Evolutionary conservation across 2,329 filamentous ascomycete genomes (phyloP).

Genomic region (Fusarium napiforme): DNA sequence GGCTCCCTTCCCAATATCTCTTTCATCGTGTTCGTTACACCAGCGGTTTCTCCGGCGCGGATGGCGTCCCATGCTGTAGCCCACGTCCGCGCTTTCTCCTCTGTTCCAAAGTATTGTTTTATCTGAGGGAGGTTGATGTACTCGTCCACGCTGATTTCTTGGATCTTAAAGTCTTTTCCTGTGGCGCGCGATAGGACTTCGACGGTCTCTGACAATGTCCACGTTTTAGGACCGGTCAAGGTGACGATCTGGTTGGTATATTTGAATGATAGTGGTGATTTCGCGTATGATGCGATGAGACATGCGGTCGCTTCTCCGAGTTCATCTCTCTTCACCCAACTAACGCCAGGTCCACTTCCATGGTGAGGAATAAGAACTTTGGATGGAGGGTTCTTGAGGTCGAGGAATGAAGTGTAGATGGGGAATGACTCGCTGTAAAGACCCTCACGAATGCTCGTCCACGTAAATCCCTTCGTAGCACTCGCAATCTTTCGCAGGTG

Average conservation of each 20-base stretch:
- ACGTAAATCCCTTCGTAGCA: neutral
- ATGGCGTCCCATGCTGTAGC: constrained; percentile 37
- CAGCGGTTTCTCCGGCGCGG: constrained; percentile 20
- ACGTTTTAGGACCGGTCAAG: constrained; percentile 7
- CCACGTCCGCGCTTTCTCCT: constrained; percentile 15
- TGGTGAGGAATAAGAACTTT: constrained; percentile 23
- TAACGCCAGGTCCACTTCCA: constrained; percentile 17
- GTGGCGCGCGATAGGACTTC: neutral
- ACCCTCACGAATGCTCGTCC: constrained; percentile 32
- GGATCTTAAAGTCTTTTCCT: neutral
- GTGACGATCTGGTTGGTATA: constrained; percentile 19
- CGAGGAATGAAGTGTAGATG: constrained; percentile 31
- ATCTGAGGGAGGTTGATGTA: constrained; percentile 19
- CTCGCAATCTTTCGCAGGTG: neutral
- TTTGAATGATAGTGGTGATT: neutral
- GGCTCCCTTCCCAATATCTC: constrained; percentile 24
- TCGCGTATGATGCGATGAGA: constrained; percentile 12
- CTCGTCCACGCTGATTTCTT: constrained; percentile 23
- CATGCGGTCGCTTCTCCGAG: constrained; percentile 29
- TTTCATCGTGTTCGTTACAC: neutral
- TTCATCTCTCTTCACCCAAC: constrained; percentile 37
- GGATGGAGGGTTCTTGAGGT: neutral
- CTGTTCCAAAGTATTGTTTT: constrained; percentile 1
- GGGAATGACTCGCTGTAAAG: constrained; percentile 35
- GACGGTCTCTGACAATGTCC: constrained; percentile 11